Evolutionary conservation across 2,329 filamentous ascomycete species (phyloP).

Genomic region (Aspergillus sp.): DNA sequence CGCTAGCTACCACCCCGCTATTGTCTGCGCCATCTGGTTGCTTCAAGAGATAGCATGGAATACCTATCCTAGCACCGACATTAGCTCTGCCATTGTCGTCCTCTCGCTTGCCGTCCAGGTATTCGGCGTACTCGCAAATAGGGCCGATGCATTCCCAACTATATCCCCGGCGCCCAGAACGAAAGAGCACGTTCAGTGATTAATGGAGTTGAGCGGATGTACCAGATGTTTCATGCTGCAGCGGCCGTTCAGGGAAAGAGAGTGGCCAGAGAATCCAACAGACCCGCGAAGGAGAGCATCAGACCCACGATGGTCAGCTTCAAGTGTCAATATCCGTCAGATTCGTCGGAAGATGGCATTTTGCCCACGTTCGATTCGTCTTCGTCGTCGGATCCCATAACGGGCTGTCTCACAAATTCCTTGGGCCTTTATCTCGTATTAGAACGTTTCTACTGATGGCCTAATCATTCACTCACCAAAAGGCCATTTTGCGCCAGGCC

Average conservation of each 20-base stretch:
- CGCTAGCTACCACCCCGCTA: slow-evolving; percentile 67
- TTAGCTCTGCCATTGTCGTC: slow-evolving; percentile 71
- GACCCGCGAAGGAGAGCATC: neutral
- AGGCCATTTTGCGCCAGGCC: slow-evolving; percentile 83
- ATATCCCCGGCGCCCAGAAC: slow-evolving; percentile 23
- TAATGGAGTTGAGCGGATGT: neutral
- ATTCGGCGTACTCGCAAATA: slow-evolving; percentile 60
- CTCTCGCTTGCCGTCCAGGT: slow-evolving; percentile 70
- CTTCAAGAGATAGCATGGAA: slow-evolving; percentile 95
- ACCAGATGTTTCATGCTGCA: neutral
- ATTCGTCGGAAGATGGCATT: slow-evolving; percentile 81
- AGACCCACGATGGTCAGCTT: neutral
- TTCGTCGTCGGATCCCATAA: slow-evolving; percentile 70
- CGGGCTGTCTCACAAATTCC: slow-evolving; percentile 71
- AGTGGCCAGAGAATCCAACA: neutral
- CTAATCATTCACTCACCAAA: slow-evolving; percentile 66
- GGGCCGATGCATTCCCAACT: slow-evolving; percentile 29
- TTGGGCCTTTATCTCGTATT: slow-evolving; percentile 66
- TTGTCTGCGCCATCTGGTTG: slow-evolving; percentile 72
- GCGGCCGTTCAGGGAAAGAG: neutral
- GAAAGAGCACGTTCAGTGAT: slow-evolving; percentile 32
- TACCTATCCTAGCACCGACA: slow-evolving; percentile 78
- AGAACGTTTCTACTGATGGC: slow-evolving; percentile 10
- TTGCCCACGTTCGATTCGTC: slow-evolving; percentile 81
- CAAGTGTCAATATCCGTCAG: slow-evolving; percentile 63